Conservation (phyloP, 75 land plant species). For the Adiantum capillusveneris region DNA sequence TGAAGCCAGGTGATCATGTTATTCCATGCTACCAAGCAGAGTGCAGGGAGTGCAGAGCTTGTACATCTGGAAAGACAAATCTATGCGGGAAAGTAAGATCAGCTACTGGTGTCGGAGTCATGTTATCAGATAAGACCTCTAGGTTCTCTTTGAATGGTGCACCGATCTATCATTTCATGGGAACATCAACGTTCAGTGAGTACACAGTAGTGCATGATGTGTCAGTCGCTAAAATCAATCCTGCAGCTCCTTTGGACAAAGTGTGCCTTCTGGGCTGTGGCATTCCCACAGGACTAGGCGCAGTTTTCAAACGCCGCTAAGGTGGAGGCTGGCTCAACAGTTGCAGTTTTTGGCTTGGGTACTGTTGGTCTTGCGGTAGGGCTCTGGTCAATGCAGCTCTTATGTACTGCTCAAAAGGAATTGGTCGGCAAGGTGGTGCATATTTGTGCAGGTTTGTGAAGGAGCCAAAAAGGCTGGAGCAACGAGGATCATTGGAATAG, state of each 20-base stretch:
- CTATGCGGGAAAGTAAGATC: constrained; percentile 32
- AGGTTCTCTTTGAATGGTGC: constrained; percentile 25
- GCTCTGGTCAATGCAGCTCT: constrained; percentile 8
- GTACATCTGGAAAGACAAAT: constrained; percentile 33
- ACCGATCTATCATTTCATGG: constrained; percentile 36
- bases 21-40: constrained; percentile 41
- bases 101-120: constrained; percentile 29
- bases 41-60: constrained; percentile 26
- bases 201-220: constrained; percentile 37
- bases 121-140: constrained; percentile 23
- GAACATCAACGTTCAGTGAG: constrained; percentile 39
- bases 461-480: constrained; percentile 38
- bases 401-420: too few species aligned
- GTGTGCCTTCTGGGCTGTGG: constrained; percentile 36
- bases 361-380: constrained; percentile 85
- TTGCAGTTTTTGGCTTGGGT: constrained; percentile 81
- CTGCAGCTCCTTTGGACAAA: constrained; percentile 34
- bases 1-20: constrained; percentile 33
- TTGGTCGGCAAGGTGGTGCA: too few species aligned
- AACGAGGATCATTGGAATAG: constrained; percentile 27
- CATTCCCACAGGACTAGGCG: constrained; percentile 65
- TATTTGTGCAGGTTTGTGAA: constrained; percentile 20
- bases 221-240: constrained; percentile 33
- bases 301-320: constrained; percentile 73
- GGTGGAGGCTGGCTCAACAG: constrained; percentile 51